Base-by-base conservation (phyloP, 164 flowering plant species). In the Echeveria elegans region DNA sequence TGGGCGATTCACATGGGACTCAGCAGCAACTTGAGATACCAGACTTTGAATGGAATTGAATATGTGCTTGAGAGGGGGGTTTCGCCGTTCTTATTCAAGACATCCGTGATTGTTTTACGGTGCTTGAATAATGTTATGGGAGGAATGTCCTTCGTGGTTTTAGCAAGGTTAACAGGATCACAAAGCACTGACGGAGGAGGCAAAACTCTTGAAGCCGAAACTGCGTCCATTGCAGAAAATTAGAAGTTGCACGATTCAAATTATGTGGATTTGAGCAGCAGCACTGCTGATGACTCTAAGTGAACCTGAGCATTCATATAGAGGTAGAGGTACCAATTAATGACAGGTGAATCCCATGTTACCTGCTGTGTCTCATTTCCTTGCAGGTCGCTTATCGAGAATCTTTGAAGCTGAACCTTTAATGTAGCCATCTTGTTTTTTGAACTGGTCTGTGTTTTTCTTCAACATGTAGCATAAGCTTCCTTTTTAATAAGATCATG, bases 1-100 rank as follows among this genome's bases (percentile, higher is more conserved):
- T 93, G 97, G 97, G 96, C 96, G 0, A 18, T 67, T 41, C 98
- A 93, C 73, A 89, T 93, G 97, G 98, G 98, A 0, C 16, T 89
- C 14, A 93, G 96, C 81, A 86, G 92, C 67, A 90, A 93, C 53
- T 68, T 93, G 3, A 83, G 97, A 47, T 93, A 93, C 76, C 98
- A 93, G 69, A 85, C 97, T 0, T 56, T 93, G 76, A 93, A 93
- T 34, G 97, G 97, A 24, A 37, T 82, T 0, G 98, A 93, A 78
- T 93, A 76, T 60, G 7, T 90, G 83, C 75, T 93, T 56, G 97
- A 73, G 2, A 88, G 83, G 66, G 83, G 79, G 18, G 73, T 86
- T 38, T 83, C 96, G 4, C 82, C 90, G 0, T 12, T 82, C 36
- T 76, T 71, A 0, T 93, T 93, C 71, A 89, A 90, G 83, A 45